These are phyloP conservation scores for Coniochaeta sp. DNA, from an alignment of 2,329 filamentous ascomycete species.

Conservation along the genomic window DNA sequence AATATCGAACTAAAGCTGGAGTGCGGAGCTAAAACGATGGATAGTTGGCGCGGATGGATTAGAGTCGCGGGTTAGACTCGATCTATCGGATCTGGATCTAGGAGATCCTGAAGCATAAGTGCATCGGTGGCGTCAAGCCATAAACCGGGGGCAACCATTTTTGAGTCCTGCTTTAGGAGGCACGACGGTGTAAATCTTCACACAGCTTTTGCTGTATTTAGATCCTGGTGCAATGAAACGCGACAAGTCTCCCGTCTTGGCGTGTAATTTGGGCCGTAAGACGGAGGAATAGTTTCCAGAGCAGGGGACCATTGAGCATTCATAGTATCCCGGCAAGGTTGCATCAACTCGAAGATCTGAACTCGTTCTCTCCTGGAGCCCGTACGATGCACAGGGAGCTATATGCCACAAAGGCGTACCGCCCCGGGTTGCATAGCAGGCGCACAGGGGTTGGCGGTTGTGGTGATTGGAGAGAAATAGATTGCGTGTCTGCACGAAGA, in stretches of 20 bases:
- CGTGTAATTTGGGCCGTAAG: background rate
- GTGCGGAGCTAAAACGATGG: slow-evolving; percentile 7
- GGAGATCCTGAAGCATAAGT: background rate
- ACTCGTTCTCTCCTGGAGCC: background rate
- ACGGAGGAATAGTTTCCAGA: background rate
- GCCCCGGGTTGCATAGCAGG: background rate
- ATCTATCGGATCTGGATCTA: background rate
- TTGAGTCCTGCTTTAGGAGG: background rate
- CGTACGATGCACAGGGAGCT: background rate
- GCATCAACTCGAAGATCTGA: background rate
- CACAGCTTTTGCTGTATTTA: background rate
- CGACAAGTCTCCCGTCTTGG: background rate
- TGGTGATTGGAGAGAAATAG: background rate
- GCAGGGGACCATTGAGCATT: background rate
- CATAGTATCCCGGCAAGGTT: background rate
- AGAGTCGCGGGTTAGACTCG: background rate
- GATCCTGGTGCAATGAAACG: background rate
- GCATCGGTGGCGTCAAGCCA: background rate
- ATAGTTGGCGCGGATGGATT: slow-evolving; percentile 8
- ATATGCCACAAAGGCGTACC: background rate
- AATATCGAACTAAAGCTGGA: background rate
- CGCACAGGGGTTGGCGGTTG: background rate
- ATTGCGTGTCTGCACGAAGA: background rate
- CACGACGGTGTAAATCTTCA: background rate
- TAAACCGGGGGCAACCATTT: background rate